Base-by-base conservation (phyloP, 352 stramenopile genomes). In the Phytopythium vexans region DNA sequence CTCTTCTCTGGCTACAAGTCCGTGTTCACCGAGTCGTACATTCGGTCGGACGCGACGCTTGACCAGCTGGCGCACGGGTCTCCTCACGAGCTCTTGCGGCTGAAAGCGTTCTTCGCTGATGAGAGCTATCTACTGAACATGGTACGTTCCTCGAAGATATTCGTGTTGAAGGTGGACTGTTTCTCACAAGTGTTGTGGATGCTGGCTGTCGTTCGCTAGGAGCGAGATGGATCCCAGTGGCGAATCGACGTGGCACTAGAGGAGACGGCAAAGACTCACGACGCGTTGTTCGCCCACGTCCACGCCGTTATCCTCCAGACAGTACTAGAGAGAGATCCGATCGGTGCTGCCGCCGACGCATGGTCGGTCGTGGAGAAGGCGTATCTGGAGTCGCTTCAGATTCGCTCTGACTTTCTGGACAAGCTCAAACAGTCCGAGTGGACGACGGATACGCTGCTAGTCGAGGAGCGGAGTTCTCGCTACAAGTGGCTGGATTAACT, bases 61-160 rank as follows among this genome's bases (percentile, higher is more conserved):
- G 54, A 64, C 15, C 54, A 78, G 37, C 47, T 86, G 55, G 72
- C 72, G 15, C 63, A 68, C 8, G 41, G 59, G 14, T 77, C 58
- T 12, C 70, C 74, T 3, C 33, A 70, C n/a, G 63, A 67, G 16
- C 63, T 86, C 15, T 51, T 66, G 31, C 66, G 53, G 7, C 56
- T 88, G 34, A 74, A 75, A 33, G 21, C 62, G 6, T 83, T 82
- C 38, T 88, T 74, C 51, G 45, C 45, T 3, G 21, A 60, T 14
- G 74, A 89, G 27, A 70, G 69, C 46, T 89, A 89, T 46, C 55
- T 88, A 33, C 60, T 89, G 27, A 87, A 86, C 40, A 46, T 84
- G 52, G 68, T 71, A 55, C 16, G 66, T 59, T 11, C 11, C 3
- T 16, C 33, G 21, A 16, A 15, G 9, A 40, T 31, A 8, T 10